Evolutionary conservation across 345 rosid genomes (phyloP).

Genomic region (Raphanus sativus): DNA sequence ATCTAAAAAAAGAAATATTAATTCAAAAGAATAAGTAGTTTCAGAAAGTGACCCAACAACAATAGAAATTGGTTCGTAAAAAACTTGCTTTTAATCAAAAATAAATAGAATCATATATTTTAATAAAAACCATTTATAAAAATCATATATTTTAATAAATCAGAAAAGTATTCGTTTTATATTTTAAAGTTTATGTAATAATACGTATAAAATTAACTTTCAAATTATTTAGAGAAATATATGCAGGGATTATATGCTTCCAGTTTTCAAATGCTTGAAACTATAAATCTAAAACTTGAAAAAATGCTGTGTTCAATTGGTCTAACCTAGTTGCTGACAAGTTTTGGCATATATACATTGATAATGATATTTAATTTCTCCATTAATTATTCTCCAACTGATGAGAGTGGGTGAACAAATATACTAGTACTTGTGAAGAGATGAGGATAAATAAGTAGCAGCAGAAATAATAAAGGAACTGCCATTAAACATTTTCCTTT

Average conservation of each 20-base stretch:
- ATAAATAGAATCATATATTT: background rate
- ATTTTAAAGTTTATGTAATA: no score
- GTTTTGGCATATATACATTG: constrained; percentile 32
- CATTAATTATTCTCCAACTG: constrained; percentile 1
- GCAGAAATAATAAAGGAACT: background rate
- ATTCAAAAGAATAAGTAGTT: background rate
- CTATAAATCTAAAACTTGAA: background rate
- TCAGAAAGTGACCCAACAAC: background rate
- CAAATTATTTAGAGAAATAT: background rate
- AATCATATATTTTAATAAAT: background rate
- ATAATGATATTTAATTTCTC: constrained; percentile 15
- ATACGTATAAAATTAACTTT: background rate
- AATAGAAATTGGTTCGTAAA: background rate
- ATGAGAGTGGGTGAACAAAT: constrained; percentile 23
- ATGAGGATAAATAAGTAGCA: background rate
- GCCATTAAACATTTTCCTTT: background rate
- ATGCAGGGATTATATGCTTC: background rate
- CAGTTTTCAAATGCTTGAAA: background rate
- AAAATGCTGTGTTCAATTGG: background rate
- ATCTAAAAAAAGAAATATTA: background rate
- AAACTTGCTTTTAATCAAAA: background rate
- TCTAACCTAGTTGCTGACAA: constrained; percentile 28
- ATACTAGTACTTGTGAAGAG: background rate
- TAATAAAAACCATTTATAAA: no score
- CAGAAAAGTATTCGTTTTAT: background rate